Base-by-base conservation (phyloP, 495 filamentous ascomycete genomes). In the Talaromyces trachyspermus region DNA sequence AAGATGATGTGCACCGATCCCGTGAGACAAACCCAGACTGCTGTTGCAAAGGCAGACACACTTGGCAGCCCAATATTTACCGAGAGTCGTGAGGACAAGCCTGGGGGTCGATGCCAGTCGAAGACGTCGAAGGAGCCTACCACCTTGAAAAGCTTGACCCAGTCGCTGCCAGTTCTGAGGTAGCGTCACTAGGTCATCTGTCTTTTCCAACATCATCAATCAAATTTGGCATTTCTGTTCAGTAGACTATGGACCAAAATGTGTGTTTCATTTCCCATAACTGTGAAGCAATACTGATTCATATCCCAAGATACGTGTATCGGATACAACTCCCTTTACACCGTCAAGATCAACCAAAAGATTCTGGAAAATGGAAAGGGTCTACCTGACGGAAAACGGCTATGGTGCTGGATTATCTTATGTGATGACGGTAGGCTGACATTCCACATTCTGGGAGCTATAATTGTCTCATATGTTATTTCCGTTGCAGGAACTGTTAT, bases 381-480 rank as follows among this genome's bases (percentile, higher is more conserved):
- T 35, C 62, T 83, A 20, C 83, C 83, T 1, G 68, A 80, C 17
- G 84, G 80, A 10, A 75, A 62, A 49, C 61, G 83, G 24, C 53
- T 85, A 22, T 95, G 86, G 85, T 81, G 79, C 24, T 94, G 88
- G 88, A 61, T 92, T 8, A 64, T 88, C n/a, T 58, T 91, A n/a
- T 89, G 83, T 56, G 75, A 85, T 59, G 86, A 92, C 60, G 80
- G 82, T 84, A 70, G 18, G 29, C 14, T 43, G 1, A 14, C 14
- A 7, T 23, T 18, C 19, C 15, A 9, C 5, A n/a, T 35, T 20
- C 30, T 11, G 1, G 24, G 14, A 17, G 4, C 17, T 32, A 11
- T 4, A 25, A 11, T 25, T 10, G 9, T 43, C 32, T 36, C 2
- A 35, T n/a, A 29, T 14, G 12, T 15, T 41, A 36, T 63, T 20